These are phyloP conservation scores for Serendipita sp. DNA, from an alignment of 768 basidiomycete genomes.

Conservation along the genomic window DNA sequence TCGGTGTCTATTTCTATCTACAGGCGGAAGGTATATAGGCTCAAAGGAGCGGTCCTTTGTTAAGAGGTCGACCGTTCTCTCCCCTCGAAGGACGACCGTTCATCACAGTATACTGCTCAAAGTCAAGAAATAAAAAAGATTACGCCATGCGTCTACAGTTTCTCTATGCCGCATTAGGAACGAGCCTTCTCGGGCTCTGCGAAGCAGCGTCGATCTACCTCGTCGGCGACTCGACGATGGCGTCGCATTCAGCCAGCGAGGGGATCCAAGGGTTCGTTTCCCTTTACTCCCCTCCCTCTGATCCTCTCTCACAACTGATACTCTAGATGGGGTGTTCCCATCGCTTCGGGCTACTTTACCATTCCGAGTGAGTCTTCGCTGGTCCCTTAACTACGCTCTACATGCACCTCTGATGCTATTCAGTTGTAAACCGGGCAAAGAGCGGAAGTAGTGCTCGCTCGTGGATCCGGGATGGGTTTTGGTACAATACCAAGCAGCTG, in stretches of 20 bases:
- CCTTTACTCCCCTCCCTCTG: neutral
- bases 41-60: too few relatives aligned
- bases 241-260: conserved; percentile 6
- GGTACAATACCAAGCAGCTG: conserved; percentile 23
- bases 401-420: conserved; percentile 23
- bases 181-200: too few relatives aligned
- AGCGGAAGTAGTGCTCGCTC: conserved; percentile 32
- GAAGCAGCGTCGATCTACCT: conserved; percentile 13
- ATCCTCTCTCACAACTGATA: too few relatives aligned
- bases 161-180: too few relatives aligned
- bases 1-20: too few relatives aligned
- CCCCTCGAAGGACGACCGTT: too few relatives aligned
- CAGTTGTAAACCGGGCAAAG: conserved; percentile 32
- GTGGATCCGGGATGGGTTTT: conserved; percentile 33
- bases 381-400: conserved; percentile 23
- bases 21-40: too few relatives aligned
- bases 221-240: conserved; percentile 17
- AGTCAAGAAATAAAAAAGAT: too few relatives aligned
- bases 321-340: conserved; percentile 10
- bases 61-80: too few relatives aligned
- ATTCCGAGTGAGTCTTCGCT: neutral
- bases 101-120: too few relatives aligned
- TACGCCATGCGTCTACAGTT: too few relatives aligned
- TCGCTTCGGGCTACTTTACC: conserved; percentile 8
- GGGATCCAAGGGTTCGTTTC: conserved; percentile 9